Evolutionary conservation across 2,329 filamentous ascomycete genomes (phyloP).

Genomic region (Cercospora janseana): DNA sequence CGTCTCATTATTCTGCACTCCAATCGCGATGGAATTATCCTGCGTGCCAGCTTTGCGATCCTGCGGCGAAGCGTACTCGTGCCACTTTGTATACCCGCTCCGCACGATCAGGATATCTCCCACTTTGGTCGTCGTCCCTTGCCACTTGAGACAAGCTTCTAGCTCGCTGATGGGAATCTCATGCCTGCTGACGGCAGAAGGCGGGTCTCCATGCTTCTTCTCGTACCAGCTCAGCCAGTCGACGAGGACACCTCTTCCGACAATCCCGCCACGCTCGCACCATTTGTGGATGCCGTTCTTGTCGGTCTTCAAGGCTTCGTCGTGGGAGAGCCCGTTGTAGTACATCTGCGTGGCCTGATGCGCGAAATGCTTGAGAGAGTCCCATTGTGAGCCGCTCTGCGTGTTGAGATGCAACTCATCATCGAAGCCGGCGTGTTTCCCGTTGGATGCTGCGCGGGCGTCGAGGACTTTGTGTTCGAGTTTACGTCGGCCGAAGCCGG

Average conservation of each 20-base stretch:
- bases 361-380: conserved; percentile 53
- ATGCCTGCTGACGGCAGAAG: conserved; percentile 5
- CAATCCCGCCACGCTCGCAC: conserved; percentile 53
- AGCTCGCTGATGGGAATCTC: conserved; percentile 11
- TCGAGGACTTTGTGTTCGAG: conserved; percentile 16
- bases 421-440: conserved; percentile 56
- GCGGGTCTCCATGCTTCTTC: conserved; percentile 8
- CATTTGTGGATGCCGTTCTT: conserved; percentile 46
- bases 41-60: conserved; percentile 9
- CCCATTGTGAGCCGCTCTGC: conserved; percentile 40
- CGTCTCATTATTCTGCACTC: conserved; percentile 8
- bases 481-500: conserved; percentile 52
- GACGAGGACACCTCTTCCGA: conserved; percentile 54
- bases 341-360: conserved; percentile 46
- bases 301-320: conserved; percentile 38
- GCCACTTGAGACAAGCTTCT: conserved; percentile 42
- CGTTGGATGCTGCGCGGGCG: conserved; percentile 4
- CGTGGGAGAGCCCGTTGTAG: conserved; percentile 40
- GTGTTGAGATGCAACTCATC: conserved; percentile 51
- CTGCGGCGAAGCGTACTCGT: conserved; percentile 3
- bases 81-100: conserved; percentile 47
- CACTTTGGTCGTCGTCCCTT: conserved; percentile 54
- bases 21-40: conserved; percentile 3
- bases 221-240: conserved; percentile 49
- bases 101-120: conserved; percentile 55